These are phyloP conservation scores for Gynostemma pentaphyllum DNA, from an alignment of 306 rosid genomes.

Conservation along the genomic window DNA sequence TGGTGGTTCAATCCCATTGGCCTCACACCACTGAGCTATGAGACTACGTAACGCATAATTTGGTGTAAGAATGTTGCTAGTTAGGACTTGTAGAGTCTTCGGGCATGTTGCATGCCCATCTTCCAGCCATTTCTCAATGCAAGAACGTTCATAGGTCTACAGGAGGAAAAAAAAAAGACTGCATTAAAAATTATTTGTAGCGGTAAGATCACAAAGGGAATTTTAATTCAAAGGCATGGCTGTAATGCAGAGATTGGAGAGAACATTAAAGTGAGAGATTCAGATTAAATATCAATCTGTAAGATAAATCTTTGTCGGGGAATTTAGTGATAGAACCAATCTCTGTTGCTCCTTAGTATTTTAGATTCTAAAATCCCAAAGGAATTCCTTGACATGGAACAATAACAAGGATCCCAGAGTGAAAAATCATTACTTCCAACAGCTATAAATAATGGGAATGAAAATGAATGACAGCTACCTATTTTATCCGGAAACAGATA, in stretches of 20 bases:
- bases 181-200: not conserved
- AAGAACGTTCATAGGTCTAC: constrained; percentile 91
- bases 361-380: not conserved
- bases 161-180: constrained; percentile 18
- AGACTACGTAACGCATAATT: constrained; percentile 85
- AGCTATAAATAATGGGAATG: not conserved
- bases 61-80: constrained; percentile 67
- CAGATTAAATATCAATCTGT: not conserved
- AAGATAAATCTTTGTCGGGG: not conserved
- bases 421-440: not conserved
- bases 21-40: constrained; percentile 91
- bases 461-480: not conserved
- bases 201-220: not conserved
- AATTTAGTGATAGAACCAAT: not conserved
- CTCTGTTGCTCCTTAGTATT: not conserved
- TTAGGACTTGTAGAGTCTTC: constrained; percentile 71
- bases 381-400: not conserved
- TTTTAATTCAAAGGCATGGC: not conserved
- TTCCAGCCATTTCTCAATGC: constrained; percentile 85
- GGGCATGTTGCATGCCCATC: constrained; percentile 85
- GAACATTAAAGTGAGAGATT: not conserved
- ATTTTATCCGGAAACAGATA: not conserved
- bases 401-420: not conserved
- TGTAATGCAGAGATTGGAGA: not conserved
- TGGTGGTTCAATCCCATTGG: constrained; percentile 83